Percentiles rank a stretch among this genome's conserved stretches.
These are phyloP conservation scores for Sugiyamaella paludigena DNA, from an alignment of 1,139 yeast species.

Conservation along the genomic window DNA sequence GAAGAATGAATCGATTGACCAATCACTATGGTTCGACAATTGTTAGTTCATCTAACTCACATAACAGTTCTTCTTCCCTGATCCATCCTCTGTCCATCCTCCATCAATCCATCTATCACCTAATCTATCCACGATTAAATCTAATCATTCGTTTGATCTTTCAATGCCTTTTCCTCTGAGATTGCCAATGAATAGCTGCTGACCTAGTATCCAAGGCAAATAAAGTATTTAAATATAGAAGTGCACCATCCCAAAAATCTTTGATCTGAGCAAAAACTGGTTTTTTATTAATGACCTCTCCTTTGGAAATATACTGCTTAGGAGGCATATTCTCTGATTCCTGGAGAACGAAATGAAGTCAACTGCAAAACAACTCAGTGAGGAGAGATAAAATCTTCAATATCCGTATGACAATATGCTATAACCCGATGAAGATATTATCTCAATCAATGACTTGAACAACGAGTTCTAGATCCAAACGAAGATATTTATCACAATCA, in stretches of 20 bases:
- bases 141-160: too few relatives aligned
- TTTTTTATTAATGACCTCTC: constrained; percentile 9
- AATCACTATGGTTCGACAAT: too few relatives aligned
- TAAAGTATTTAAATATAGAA: constrained; percentile 15
- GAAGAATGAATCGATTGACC: too few relatives aligned
- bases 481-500: too few relatives aligned
- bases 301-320: constrained; percentile 16
- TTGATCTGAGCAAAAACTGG: constrained; percentile 11
- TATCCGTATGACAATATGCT: too few relatives aligned
- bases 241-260: constrained; percentile 9
- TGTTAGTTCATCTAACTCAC: neutral
- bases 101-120: neutral
- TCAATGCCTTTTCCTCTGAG: neutral
- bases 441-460: too few relatives aligned
- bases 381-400: too few relatives aligned
- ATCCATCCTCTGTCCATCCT: too few relatives aligned
- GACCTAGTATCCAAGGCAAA: constrained; percentile 18
- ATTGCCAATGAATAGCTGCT: constrained; percentile 10
- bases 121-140: neutral
- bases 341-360: too few relatives aligned
- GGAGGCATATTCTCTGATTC: constrained; percentile 3
- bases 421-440: too few relatives aligned
- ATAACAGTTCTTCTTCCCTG: neutral
- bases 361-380: too few relatives aligned
- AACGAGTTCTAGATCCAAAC: too few relatives aligned